Conservation (phyloP, 1,284 basidiomycete genomes). For the Gymnopus androsaceus region DNA sequence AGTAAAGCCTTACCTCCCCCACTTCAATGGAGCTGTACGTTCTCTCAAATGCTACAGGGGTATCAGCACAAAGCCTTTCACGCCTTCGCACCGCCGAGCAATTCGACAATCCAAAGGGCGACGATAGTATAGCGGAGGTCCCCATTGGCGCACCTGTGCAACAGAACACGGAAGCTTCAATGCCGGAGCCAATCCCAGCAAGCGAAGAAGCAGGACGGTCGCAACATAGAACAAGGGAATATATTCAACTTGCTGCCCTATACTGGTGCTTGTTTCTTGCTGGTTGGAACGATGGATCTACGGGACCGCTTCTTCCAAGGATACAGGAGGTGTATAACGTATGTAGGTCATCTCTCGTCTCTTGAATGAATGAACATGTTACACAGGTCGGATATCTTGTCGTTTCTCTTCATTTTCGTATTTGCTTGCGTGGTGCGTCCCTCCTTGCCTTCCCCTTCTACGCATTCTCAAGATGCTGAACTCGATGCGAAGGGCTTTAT, state of each 20-base stretch:
- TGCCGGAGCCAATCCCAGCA: not conserved
- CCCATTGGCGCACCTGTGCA: not conserved
- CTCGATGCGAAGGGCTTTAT: constrained; percentile 14
- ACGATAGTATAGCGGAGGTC: not conserved
- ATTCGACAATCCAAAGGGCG: not conserved
- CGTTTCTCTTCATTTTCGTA: constrained; percentile 28
- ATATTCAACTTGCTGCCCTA: constrained; percentile 11
- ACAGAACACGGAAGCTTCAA: not conserved
- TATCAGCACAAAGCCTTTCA: not conserved
- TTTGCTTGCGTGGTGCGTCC: constrained; percentile 14
- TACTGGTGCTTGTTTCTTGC: constrained; percentile 16
- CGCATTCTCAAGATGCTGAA: too few species aligned
- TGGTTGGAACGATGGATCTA: constrained; percentile 22
- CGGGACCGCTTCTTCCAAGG: constrained; percentile 18
- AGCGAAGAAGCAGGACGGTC: not conserved
- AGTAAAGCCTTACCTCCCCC: not conserved
- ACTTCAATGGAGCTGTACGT: not conserved
- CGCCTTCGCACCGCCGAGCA: not conserved
- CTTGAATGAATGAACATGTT: not conserved
- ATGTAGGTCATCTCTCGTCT: not conserved
- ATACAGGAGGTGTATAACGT: constrained; percentile 20
- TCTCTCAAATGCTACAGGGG: not conserved
- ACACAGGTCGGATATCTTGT: not conserved
- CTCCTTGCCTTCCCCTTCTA: not conserved
- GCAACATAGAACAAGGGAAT: not conserved